Conservation (phyloP, 768 basidiomycete genomes). For the Daedaleopsis nitida region DNA sequence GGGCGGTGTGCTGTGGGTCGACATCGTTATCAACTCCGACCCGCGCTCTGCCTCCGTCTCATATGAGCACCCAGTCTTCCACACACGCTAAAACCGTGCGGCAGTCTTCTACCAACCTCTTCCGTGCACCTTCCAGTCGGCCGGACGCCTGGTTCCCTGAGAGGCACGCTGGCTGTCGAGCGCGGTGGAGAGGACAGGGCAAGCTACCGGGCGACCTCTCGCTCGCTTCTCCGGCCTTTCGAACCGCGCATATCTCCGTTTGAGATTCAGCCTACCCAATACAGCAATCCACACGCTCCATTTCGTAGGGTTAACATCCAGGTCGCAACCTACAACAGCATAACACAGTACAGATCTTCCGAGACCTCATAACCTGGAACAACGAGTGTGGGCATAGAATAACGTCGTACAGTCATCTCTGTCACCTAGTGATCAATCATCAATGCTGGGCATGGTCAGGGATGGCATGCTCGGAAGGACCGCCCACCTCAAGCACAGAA, state of each 20-base stretch:
- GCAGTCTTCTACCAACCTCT: conserved; percentile 11
- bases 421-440: neutral
- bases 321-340: neutral
- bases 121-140: conserved; percentile 8
- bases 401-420: neutral
- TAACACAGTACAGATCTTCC: neutral
- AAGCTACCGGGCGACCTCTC: neutral
- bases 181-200: neutral
- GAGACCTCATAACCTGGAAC: neutral
- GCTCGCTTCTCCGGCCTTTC: neutral
- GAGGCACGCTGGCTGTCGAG: neutral
- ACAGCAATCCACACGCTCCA: neutral
- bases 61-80: conserved; percentile 13
- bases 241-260: neutral
- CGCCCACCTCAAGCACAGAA: neutral
- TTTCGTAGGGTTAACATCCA: neutral
- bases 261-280: neutral
- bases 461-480: neutral
- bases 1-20: conserved; percentile 15
- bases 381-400: neutral
- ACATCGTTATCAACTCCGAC: conserved; percentile 16
- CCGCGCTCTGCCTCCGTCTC: conserved; percentile 14
- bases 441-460: neutral
- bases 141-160: neutral
- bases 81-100: conserved; percentile 20